phyloP scores from a whole-genome alignment of 768 basidiomycete species.

The Boletus rubescentipes region DNA sequence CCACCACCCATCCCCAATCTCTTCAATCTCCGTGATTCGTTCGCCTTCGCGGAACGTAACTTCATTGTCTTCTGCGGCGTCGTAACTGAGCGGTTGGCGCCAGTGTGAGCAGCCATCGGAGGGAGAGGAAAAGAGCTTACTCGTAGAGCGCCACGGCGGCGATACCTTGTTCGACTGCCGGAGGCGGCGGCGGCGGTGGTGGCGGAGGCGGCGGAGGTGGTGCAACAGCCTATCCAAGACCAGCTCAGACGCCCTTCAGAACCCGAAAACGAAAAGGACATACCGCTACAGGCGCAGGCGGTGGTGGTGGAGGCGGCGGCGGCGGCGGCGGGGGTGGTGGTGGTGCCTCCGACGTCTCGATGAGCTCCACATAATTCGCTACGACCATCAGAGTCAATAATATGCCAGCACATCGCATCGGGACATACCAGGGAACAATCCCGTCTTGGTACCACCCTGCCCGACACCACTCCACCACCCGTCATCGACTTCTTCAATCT shows the following conservation, averaged over 20 bases:
- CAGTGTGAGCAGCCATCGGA: background rate
- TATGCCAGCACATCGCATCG: background rate
- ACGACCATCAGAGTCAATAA: background rate
- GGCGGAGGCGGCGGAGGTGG: slow-evolving; percentile 33
- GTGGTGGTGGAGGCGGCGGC: slow-evolving; percentile 44
- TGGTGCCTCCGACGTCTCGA: slow-evolving; percentile 47
- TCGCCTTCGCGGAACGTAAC: slow-evolving; percentile 84
- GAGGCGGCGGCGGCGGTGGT: slow-evolving; percentile 46
- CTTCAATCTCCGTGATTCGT: slow-evolving; percentile 72
- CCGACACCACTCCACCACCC: slow-evolving; percentile 92
- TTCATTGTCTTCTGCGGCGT: slow-evolving; percentile 91
- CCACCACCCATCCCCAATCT: slow-evolving; percentile 90
- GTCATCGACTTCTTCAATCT: slow-evolving; percentile 82
- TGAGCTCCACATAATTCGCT: slow-evolving; percentile 87
- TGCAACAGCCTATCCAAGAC: slow-evolving; percentile 29
- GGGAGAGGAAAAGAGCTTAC: slow-evolving; percentile 39
- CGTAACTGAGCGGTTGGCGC: slow-evolving; percentile 54
- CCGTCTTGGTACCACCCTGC: slow-evolving; percentile 60
- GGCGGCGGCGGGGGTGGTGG: slow-evolving; percentile 61
- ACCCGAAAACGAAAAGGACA: slow-evolving; percentile 9
- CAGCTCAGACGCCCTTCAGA: background rate
- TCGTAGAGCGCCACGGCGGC: slow-evolving; percentile 68
- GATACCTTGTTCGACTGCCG: slow-evolving; percentile 57
- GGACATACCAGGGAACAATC: slow-evolving; percentile 78
- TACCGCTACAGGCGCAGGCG: slow-evolving; percentile 39